These are phyloP conservation scores for Teunomyces aglyptinius DNA, from an alignment of 805 yeast species.

Conservation along the genomic window DNA sequence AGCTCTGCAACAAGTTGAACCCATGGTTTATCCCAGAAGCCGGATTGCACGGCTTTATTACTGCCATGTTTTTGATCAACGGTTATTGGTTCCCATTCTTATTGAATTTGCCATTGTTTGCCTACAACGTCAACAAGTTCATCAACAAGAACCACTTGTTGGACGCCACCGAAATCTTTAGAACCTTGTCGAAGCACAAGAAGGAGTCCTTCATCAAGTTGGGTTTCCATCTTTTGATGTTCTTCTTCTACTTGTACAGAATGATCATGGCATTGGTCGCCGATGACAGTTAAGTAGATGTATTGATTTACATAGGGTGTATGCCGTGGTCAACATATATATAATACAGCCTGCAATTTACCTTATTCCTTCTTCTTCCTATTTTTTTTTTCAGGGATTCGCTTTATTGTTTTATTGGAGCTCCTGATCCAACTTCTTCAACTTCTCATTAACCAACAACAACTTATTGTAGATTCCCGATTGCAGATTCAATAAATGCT, in stretches of 20 bases:
- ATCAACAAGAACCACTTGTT: constrained; percentile 76
- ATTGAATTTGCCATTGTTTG: constrained; percentile 78
- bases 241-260: constrained; percentile 93
- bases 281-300: constrained; percentile 38
- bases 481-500: constrained; percentile 19
- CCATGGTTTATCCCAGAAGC: constrained; percentile 90
- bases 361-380: neutral
- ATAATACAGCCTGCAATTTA: neutral
- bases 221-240: constrained; percentile 86
- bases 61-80: constrained; percentile 69
- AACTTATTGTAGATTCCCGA: constrained; percentile 25
- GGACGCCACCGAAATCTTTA: constrained; percentile 96
- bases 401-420: constrained; percentile 5
- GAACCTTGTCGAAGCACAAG: constrained; percentile 91
- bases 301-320: neutral
- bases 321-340: constrained; percentile 2
- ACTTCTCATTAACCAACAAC: constrained; percentile 20
- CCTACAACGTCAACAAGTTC: constrained; percentile 79
- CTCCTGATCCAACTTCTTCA: constrained; percentile 17
- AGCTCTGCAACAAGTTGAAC: constrained; percentile 89
- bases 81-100: constrained; percentile 92
- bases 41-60: constrained; percentile 68
- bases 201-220: constrained; percentile 87
- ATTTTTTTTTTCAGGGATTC: neutral
- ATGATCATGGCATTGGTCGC: constrained; percentile 92